Evolutionary conservation across 306 rosid species (phyloP).

Genomic region (Spatholobus suberectus): DNA sequence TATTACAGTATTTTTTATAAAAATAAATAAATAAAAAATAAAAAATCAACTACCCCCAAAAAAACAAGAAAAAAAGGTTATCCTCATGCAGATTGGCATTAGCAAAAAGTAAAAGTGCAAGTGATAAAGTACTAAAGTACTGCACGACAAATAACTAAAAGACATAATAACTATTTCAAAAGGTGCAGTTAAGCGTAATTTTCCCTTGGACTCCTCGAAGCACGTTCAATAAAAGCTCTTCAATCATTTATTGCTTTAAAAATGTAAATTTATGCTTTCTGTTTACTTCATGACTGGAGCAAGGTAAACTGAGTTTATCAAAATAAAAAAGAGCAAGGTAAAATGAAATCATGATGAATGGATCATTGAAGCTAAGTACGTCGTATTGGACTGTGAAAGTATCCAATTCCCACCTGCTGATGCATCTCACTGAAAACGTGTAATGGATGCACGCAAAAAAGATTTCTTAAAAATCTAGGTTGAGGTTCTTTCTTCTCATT

Average conservation of each 20-base stretch:
- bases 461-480: background rate
- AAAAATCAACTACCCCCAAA: too few species aligned
- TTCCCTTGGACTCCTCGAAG: conserved; percentile 1
- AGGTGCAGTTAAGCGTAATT: conserved; percentile 3
- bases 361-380: conserved; percentile 1
- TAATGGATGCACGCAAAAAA: conserved; percentile 2
- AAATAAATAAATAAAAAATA: too few species aligned
- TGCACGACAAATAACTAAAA: conserved; percentile 14
- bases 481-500: background rate
- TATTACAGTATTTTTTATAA: too few species aligned
- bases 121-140: too few species aligned
- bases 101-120: conserved; percentile 36
- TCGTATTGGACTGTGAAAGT: background rate
- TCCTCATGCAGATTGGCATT: conserved; percentile 16
- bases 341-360: conserved; percentile 6
- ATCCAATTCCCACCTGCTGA: conserved; percentile 5
- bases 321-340: too few species aligned
- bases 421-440: background rate
- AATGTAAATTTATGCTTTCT: conserved; percentile 7
- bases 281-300: conserved; percentile 4
- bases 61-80: background rate
- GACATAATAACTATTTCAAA: conserved; percentile 27
- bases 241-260: conserved; percentile 11
- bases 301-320: conserved; percentile 9
- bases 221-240: background rate